Base-by-base conservation (phyloP, 2,329 filamentous ascomycete species). In the Ceratocystis eucalypticola region DNA sequence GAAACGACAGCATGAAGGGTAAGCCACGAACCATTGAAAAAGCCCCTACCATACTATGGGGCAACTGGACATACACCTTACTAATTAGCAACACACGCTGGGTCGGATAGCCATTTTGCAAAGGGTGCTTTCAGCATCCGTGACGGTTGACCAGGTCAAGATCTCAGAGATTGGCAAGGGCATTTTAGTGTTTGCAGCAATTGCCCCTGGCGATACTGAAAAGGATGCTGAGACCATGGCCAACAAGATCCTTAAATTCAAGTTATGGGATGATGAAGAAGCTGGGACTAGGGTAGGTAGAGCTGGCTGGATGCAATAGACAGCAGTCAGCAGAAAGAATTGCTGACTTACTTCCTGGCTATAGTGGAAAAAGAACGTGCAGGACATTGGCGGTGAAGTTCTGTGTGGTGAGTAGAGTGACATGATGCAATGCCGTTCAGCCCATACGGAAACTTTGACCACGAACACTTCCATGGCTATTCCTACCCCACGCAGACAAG, bases 91-190 rank as follows among this genome's bases (percentile, higher is more conserved):
- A 2, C 22, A 12, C 22, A 57, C 28, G 6, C 3, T 1, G 17
- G 6, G n/a, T 6, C 3, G 17, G 4, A n/a, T 73, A 96, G 94
- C 91, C 65, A 89, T 99, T 68, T 79, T 97, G 65, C 94, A 99
- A 77, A 85, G 94, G 70, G 94, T 99, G 64, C 85, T 96, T 68
- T 97, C 92, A 55, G 93, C 93, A 68, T 96, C 93, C 6, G 94
- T 99, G 71, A 94, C 91, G 1, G 93, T 99, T 64, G 92, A 99
- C 74, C 88, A 90, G 73, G 82, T 96, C 74, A 78, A 96, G 37
- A 84, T 99, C 59, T 97, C 94, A 1, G 89, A 88, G 2, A 97
- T 99, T 72, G 90, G 91, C 68, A 89, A 88, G 76, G 94, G 94
- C 37, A 78, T 99, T 55, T 80, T 99, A 5, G 91, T 97, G 41